phyloP scores from a whole-genome alignment of 1,284 basidiomycete species.

The Phellinidium pouzarii region DNA sequence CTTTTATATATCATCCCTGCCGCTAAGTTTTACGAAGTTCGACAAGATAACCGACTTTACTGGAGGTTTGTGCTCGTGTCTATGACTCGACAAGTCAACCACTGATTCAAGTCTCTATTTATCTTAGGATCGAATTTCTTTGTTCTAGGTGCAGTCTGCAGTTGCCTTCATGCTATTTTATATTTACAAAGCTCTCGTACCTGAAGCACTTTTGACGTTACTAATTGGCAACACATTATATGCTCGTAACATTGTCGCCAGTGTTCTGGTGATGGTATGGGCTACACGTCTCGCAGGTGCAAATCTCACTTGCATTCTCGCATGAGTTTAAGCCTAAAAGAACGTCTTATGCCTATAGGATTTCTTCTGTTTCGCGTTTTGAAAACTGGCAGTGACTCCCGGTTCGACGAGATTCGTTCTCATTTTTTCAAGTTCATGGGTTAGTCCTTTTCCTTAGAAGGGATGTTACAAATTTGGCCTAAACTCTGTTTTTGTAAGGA shows the following conservation, averaged over 20 bases:
- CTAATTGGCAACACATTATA: slow-evolving; percentile 50
- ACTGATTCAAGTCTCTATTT: slow-evolving; percentile 5
- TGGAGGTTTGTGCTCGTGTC: slow-evolving; percentile 36
- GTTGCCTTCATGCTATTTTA: neutral
- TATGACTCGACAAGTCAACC: slow-evolving; percentile 1
- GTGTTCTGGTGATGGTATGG: slow-evolving; percentile 60
- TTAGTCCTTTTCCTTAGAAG: slow-evolving; percentile 21
- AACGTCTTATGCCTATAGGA: slow-evolving; percentile 31
- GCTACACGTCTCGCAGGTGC: slow-evolving; percentile 47
- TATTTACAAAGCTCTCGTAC: neutral
- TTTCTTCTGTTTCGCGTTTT: slow-evolving; percentile 64
- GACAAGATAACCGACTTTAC: slow-evolving; percentile 72
- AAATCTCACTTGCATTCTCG: slow-evolving; percentile 5
- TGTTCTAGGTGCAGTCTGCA: slow-evolving; percentile 37
- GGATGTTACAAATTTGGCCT: neutral
- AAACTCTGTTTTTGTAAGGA: slow-evolving; percentile 25
- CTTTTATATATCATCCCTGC: neutral
- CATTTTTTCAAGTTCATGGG: slow-evolving; percentile 65
- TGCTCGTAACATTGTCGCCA: slow-evolving; percentile 53
- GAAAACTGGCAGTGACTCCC: slow-evolving; percentile 56
- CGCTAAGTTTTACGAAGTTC: slow-evolving; percentile 34
- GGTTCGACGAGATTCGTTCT: slow-evolving; percentile 61
- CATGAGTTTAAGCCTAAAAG: too few species aligned
- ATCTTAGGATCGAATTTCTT: slow-evolving; percentile 60
- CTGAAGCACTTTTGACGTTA: slow-evolving; percentile 45